Evolutionary conservation across 805 yeast species (phyloP).

Genomic region (Metschnikowia anglica): DNA sequence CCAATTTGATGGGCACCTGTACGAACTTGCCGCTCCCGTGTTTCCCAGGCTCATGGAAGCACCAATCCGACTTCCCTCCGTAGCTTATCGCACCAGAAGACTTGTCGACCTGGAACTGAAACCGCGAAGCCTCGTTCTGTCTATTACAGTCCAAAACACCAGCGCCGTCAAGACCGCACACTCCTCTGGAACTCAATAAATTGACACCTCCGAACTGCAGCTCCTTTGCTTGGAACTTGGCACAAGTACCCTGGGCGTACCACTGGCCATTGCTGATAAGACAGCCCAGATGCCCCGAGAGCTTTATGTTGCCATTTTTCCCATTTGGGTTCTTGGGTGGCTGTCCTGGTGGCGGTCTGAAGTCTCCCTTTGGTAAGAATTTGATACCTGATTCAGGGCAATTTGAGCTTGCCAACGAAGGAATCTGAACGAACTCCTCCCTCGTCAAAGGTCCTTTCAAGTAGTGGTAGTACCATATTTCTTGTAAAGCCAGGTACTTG

Average conservation of each 20-base stretch:
- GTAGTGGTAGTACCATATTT: conserved; percentile 30
- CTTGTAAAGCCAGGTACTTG: conserved; percentile 23
- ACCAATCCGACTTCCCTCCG: conserved; percentile 65
- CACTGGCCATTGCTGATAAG: conserved; percentile 84
- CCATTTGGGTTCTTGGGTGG: conserved; percentile 19
- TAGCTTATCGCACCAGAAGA: conserved; percentile 49
- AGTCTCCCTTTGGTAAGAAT: conserved; percentile 64
- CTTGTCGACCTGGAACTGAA: conserved; percentile 58
- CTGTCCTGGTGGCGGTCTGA: conserved; percentile 16
- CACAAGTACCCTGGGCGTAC: conserved; percentile 83
- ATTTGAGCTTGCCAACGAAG: conserved; percentile 51
- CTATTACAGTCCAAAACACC: conserved; percentile 19
- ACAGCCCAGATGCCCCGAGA: conserved; percentile 63
- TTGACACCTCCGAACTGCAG: conserved; percentile 74
- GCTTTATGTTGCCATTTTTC: conserved; percentile 39
- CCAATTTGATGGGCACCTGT: conserved; percentile 52
- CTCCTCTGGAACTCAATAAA: conserved; percentile 68
- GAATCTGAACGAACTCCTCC: conserved; percentile 52
- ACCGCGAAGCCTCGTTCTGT: conserved; percentile 25
- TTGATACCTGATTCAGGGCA: conserved; percentile 74
- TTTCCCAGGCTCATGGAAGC: conserved; percentile 44
- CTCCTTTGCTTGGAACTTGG: conserved; percentile 58
- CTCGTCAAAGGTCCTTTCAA: conserved; percentile 25
- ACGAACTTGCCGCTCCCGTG: conserved; percentile 32
- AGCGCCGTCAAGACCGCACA: conserved; percentile 48